Base-by-base conservation (phyloP, 257 asterid genomes). In the Capsicum pubescens region DNA sequence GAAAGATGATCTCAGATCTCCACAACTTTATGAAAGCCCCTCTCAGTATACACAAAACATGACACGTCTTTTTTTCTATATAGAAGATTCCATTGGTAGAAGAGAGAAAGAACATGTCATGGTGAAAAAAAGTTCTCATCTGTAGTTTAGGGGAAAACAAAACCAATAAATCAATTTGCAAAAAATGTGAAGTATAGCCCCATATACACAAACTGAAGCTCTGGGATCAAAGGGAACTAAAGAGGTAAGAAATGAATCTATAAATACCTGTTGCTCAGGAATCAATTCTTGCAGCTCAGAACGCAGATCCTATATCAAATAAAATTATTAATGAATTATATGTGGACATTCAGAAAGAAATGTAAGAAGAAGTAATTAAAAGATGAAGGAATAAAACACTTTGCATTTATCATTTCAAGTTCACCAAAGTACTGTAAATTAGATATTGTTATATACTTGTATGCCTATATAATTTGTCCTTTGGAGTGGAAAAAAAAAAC, bases 231-330 rank as follows among this genome's bases (percentile, higher is more conserved):
- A 72, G 21, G 81, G n/a, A 26, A 77, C 64, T 54, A 26, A 52
- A 81, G 81, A 55, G 52, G 5, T 56, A 46, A 36, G 42, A 56
- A 54, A 54, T 54, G 21, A 77, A 69, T 52, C 46, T 79, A 60
- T 9, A 58, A 32, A 46, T 88, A 94, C 98, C 96, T 93, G 97
- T 76, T 93, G 96, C 83, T 93, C 94, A 58, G 98, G 98, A 89
- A 94, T 94, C 92, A 94, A 90, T 84, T 94, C 98, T 90, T 88
- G 90, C 86, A 94, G 88, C 90, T 94, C 94, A 84, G 97, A 93
- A 46, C 86, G 94, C 48, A 94, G 93, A 88, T 94, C 98, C 98
- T 94, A 81, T 39, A 56, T 21, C 77, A 85, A 82, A 6, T 42
- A 61, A 46, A 60, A 54, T 35, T 55, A 83, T 68, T 69, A 83